Conservation (phyloP, 2,329 filamentous ascomycete species). For the Alternaria tenuissima region DNA sequence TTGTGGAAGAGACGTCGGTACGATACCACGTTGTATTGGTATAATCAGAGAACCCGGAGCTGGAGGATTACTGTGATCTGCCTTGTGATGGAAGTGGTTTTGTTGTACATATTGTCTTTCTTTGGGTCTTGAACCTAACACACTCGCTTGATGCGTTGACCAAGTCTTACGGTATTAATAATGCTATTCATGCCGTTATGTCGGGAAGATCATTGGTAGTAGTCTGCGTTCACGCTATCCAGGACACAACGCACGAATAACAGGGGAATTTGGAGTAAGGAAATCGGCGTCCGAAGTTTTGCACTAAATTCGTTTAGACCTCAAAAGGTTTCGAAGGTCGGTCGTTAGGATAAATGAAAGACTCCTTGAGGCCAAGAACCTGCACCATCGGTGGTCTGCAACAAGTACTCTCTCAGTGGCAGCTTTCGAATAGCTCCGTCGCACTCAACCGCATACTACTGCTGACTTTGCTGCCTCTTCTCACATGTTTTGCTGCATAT, state of each 20-base stretch:
- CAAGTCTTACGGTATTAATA: background rate
- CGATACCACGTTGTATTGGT: background rate
- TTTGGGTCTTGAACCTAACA: background rate
- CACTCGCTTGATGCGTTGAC: background rate
- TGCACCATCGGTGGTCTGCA: background rate
- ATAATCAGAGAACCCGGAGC: background rate
- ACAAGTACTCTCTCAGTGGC: background rate
- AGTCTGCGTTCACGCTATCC: too few relatives aligned
- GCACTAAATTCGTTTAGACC: background rate
- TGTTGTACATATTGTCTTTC: background rate
- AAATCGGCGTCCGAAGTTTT: background rate
- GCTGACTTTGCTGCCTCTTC: slow-evolving; percentile 10
- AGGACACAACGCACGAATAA: background rate
- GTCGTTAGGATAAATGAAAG: background rate
- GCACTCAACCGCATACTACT: slow-evolving; percentile 11
- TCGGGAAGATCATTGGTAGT: background rate
- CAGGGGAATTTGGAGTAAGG: background rate
- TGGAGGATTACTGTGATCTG: background rate
- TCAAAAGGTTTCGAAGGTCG: background rate
- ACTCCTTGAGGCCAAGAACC: background rate
- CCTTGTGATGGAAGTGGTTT: background rate
- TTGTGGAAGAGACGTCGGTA: too few relatives aligned
- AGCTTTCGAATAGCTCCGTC: slow-evolving; percentile 8
- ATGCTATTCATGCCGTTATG: background rate
- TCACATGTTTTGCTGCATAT: slow-evolving; percentile 6